Evolutionary conservation across 495 filamentous ascomycete species (phyloP).

Genomic region (Hypoxylon perforatum): DNA sequence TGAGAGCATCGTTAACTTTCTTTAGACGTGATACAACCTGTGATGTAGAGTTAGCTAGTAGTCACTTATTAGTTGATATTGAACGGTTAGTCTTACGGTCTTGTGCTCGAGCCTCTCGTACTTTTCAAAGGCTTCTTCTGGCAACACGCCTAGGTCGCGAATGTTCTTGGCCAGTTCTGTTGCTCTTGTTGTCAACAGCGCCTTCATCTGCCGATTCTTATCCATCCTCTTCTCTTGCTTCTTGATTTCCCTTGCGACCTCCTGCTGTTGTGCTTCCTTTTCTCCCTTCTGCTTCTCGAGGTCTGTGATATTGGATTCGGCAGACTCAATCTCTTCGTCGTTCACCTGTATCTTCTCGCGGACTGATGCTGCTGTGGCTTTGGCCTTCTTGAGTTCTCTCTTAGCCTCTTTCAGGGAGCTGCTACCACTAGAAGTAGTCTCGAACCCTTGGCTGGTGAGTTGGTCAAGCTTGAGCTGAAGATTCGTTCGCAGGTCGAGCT

Average conservation of each 20-base stretch:
- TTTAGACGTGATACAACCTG: conserved; percentile 85
- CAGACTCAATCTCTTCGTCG: conserved; percentile 76
- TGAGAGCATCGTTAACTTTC: conserved; percentile 92
- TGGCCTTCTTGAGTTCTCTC: conserved; percentile 80
- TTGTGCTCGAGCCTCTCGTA: conserved; percentile 85
- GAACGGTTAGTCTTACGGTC: conserved; percentile 58
- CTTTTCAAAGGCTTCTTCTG: conserved; percentile 92
- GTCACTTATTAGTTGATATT: not conserved
- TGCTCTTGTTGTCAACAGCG: conserved; percentile 77
- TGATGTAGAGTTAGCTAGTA: conserved; percentile 21
- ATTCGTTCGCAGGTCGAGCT: conserved; percentile 87
- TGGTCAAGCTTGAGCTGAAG: conserved; percentile 87
- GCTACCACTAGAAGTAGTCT: conserved; percentile 68
- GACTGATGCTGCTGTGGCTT: conserved; percentile 69
- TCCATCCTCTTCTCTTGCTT: conserved; percentile 91
- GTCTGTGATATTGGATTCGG: conserved; percentile 66
- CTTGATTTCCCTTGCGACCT: conserved; percentile 83
- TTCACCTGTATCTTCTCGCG: conserved; percentile 74
- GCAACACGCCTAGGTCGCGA: conserved; percentile 89
- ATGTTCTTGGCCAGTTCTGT: conserved; percentile 87
- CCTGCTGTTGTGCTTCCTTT: conserved; percentile 74
- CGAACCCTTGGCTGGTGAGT: conserved; percentile 80
- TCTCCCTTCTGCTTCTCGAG: conserved; percentile 73
- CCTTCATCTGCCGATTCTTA: conserved; percentile 87
- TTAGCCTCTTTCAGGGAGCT: conserved; percentile 82